Evolutionary conservation across 2,329 filamentous ascomycete genomes (phyloP), one percentile per base, ranked within the genome.

Genomic region (Shiraia bambusicola): DNA sequence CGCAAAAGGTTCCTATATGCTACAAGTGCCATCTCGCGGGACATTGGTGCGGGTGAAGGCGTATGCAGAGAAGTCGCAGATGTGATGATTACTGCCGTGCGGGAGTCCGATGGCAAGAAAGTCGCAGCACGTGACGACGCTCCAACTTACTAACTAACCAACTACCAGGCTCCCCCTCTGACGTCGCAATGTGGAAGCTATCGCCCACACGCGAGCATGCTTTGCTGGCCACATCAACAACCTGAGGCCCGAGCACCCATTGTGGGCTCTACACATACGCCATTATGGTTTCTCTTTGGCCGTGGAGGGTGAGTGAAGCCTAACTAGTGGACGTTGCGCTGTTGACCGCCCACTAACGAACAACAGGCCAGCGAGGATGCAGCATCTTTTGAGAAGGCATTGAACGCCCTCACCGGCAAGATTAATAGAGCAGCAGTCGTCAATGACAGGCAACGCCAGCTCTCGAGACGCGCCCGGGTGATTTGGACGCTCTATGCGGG

Each of bases 401-500:
- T 98, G 22, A 88, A 89, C 8, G 78, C 82, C 16, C 81, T 98
- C 32, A 87, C 91, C 9, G 75, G 76, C 37, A 95, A 93, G 72
- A 96, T 98, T 67, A 77, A 84, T 28, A 79, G 82, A 50, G 82
- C 85, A 2, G 86, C 86, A 57, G 74, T 84, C 29, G 81, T 79
- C 37, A 84, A 96, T 53, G 90, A 95, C 60, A 76, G 75, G 29
- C 77, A 86, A 28, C 83, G 88, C 33, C 79, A 85, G 55, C 81
- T 80, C 47, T 83, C 87, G 35, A 83, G 92, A 43, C 86, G 91
- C 44, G 80, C 86, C 58, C 92, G 87, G 56, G 88, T 89, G 27
- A 80, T 97, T 40, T 90, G 84, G 82, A 95, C 90, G 0, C 80
- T 98, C 11, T 98, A 97, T 67, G 83, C 91, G 2, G 83, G 83